phyloP scores from a whole-genome alignment of 805 yeast species.

The Peterozyma toletana region DNA sequence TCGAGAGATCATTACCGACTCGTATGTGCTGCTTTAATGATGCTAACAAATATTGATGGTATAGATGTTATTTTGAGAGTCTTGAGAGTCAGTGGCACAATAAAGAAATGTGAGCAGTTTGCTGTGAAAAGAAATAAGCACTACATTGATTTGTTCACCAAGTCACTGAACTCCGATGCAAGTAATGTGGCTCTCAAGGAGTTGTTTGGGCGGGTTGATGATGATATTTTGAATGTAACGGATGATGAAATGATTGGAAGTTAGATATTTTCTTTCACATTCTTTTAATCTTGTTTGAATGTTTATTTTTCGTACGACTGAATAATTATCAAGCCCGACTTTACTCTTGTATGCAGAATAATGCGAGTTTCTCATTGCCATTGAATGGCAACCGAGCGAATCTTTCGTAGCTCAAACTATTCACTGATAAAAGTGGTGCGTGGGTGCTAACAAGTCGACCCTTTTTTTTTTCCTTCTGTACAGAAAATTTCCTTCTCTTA shows the following conservation, averaged over 20 bases:
- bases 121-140: constrained; percentile 45
- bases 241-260: neutral
- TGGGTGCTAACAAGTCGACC: too few relatives aligned
- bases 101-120: constrained; percentile 70
- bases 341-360: too few relatives aligned
- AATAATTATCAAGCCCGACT: too few relatives aligned
- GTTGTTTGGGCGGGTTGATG: constrained; percentile 14
- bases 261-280: neutral
- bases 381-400: too few relatives aligned
- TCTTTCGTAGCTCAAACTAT: too few relatives aligned
- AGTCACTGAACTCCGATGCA: neutral
- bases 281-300: too few relatives aligned
- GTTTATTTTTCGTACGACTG: too few relatives aligned
- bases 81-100: constrained; percentile 77
- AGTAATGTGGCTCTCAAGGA: neutral
- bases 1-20: constrained; percentile 55
- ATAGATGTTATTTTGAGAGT: constrained; percentile 49
- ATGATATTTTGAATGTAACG: constrained; percentile 20
- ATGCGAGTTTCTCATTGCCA: too few relatives aligned
- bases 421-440: too few relatives aligned
- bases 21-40: constrained; percentile 60
- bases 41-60: constrained; percentile 45
- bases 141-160: constrained; percentile 25
- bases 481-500: too few relatives aligned
- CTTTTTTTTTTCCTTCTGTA: too few relatives aligned